phyloP scores from a whole-genome alignment of 2,329 filamentous ascomycete species.

The Clarireedia paspali region DNA sequence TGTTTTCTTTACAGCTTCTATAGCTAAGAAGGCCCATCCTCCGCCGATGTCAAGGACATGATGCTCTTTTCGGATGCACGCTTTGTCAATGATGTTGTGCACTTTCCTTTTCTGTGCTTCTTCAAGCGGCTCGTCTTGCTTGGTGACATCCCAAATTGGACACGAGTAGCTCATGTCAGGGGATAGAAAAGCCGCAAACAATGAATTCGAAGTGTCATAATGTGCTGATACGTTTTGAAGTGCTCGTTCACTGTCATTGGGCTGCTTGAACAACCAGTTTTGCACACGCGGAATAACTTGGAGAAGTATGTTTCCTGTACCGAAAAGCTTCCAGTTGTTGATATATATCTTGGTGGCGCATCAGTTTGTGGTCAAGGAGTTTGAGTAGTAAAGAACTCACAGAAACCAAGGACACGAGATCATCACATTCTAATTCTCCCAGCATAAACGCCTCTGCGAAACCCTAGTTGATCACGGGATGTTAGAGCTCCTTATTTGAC shows the following conservation, averaged over 20 bases:
- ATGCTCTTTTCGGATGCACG: conserved; percentile 51
- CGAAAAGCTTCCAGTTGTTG: neutral
- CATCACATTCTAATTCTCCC: conserved; percentile 55
- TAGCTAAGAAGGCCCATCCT: conserved; percentile 65
- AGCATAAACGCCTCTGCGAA: conserved; percentile 52
- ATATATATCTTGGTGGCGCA: neutral
- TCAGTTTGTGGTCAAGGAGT: neutral
- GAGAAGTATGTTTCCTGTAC: neutral
- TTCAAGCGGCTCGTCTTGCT: conserved; percentile 45
- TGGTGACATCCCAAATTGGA: conserved; percentile 45
- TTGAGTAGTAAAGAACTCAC: neutral
- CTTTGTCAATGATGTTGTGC: conserved; percentile 53
- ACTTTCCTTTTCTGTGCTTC: conserved; percentile 59
- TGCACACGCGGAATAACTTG: conserved; percentile 2
- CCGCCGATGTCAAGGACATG: conserved; percentile 66
- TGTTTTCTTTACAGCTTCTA: conserved; percentile 54
- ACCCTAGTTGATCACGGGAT: neutral
- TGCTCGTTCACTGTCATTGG: conserved; percentile 46
- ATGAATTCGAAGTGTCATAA: conserved; percentile 66
- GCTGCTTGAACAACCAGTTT: conserved; percentile 27
- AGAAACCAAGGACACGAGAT: conserved; percentile 39
- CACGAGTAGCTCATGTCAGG: conserved; percentile 67
- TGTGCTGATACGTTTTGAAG: conserved; percentile 60
- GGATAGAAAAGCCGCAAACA: conserved; percentile 63
- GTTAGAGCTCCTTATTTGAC: neutral